A percentile compares a stretch with the other conserved stretches of the same genome.
Conservation (phyloP, 2,329 filamentous ascomycete genomes). For the Colletotrichum ledebouriae region DNA sequence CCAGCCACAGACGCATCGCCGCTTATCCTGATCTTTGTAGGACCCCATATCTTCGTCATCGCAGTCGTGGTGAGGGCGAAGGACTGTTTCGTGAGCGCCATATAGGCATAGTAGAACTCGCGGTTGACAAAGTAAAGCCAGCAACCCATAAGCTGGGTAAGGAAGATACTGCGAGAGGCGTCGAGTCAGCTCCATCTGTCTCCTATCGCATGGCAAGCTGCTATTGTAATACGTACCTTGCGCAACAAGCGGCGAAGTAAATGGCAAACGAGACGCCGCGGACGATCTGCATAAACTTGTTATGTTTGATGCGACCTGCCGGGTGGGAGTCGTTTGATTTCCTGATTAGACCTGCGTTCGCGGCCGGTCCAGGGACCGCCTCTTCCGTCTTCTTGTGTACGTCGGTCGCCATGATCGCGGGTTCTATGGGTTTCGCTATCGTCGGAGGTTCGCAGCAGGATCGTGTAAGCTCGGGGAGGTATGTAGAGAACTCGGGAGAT, state of each 20-base stretch:
- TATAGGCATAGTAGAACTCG: slow-evolving; percentile 86
- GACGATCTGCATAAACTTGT: slow-evolving; percentile 62
- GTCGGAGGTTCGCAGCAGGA: not conserved
- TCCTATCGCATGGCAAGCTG: not conserved
- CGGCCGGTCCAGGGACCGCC: slow-evolving; percentile 44
- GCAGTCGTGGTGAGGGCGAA: slow-evolving; percentile 84
- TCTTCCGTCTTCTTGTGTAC: slow-evolving; percentile 50
- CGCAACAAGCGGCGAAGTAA: slow-evolving; percentile 65
- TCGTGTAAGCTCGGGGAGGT: not conserved
- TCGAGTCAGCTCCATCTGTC: slow-evolving; percentile 6
- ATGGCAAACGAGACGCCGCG: slow-evolving; percentile 64
- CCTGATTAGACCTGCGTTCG: slow-evolving; percentile 33
- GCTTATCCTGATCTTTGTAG: slow-evolving; percentile 84
- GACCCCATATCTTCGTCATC: slow-evolving; percentile 90
- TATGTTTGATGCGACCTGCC: slow-evolving; percentile 68
- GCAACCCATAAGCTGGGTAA: slow-evolving; percentile 81
- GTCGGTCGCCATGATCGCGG: slow-evolving; percentile 52
- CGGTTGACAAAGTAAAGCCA: slow-evolving; percentile 83
- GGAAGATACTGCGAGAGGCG: slow-evolving; percentile 65
- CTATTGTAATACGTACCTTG: slow-evolving; percentile 58
- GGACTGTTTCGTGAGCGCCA: slow-evolving; percentile 87
- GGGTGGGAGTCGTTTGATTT: slow-evolving; percentile 57
- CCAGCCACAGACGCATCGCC: slow-evolving; percentile 84
- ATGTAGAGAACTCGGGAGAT: not conserved
- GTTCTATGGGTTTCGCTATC: not conserved